A percentile compares a stretch with the other conserved stretches of the same genome.
Evolutionary conservation across 371 early-diverging fungal species (phyloP).

Genomic region (Mortierella sp.): DNA sequence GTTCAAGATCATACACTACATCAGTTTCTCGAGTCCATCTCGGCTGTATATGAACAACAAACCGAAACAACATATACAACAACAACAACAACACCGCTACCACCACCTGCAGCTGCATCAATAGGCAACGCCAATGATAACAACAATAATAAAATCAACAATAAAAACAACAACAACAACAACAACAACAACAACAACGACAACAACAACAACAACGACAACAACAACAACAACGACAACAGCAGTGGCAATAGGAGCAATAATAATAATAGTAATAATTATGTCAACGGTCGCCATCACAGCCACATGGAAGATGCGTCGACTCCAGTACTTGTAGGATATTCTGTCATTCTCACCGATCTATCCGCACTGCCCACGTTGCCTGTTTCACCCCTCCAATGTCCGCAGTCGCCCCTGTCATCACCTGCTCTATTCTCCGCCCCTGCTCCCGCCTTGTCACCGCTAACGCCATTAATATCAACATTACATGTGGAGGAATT

Average conservation of each 20-base stretch:
- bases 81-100: slow-evolving; percentile 4
- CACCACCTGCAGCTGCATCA: not conserved
- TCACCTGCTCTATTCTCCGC: slow-evolving; percentile 4
- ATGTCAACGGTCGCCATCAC: slow-evolving; percentile 9
- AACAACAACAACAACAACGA: not conserved
- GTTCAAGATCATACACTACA: slow-evolving; percentile 19
- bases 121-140: not conserved
- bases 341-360: slow-evolving; percentile 45
- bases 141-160: not conserved
- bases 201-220: not conserved
- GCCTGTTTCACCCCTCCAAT: slow-evolving; percentile 2
- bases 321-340: slow-evolving; percentile 22
- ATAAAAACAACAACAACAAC: not conserved
- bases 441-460: not conserved
- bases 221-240: not conserved
- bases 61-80: slow-evolving; percentile 6
- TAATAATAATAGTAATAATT: not conserved
- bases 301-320: slow-evolving; percentile 16
- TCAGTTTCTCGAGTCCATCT: slow-evolving; percentile 43
- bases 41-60: slow-evolving; percentile 23
- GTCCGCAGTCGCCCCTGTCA: slow-evolving; percentile 9
- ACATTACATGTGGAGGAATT: not conserved
- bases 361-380: slow-evolving; percentile 23
- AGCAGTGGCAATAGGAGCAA: not conserved
- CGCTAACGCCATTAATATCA: slow-evolving; percentile 1